Evolutionary conservation across 768 basidiomycete genomes (phyloP).

Genomic region (Russula emetica): DNA sequence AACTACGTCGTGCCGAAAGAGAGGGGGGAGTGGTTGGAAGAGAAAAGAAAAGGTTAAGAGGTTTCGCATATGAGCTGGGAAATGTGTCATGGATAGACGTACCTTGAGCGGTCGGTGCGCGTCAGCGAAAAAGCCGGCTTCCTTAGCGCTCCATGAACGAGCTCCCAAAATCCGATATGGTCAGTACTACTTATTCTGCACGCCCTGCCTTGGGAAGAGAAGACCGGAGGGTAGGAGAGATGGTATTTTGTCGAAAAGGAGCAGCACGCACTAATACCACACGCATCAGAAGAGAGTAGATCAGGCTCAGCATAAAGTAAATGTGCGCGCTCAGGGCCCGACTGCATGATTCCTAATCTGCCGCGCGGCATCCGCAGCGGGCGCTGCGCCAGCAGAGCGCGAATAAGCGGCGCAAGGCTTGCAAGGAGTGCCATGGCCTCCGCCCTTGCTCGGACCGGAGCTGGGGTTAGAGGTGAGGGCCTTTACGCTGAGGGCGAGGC

Average conservation of each 20-base stretch:
- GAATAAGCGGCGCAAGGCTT: too few species aligned
- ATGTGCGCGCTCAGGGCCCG: slow-evolving; percentile 43
- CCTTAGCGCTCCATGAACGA: slow-evolving; percentile 32
- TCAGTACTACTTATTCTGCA: not conserved
- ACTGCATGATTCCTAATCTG: slow-evolving; percentile 43
- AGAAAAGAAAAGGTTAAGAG: too few species aligned
- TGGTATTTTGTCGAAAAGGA: too few species aligned
- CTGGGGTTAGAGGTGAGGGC: slow-evolving; percentile 36
- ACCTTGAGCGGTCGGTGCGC: slow-evolving; percentile 37
- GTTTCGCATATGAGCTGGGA: too few species aligned
- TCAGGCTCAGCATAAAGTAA: slow-evolving; percentile 55
- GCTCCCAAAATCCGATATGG: slow-evolving; percentile 21
- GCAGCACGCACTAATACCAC: slow-evolving; percentile 31
- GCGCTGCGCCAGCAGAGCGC: slow-evolving; percentile 37
- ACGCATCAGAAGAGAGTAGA: slow-evolving; percentile 31
- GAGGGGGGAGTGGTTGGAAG: too few species aligned
- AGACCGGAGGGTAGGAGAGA: too few species aligned
- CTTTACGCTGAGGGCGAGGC: slow-evolving; percentile 75
- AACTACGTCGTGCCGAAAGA: too few species aligned
- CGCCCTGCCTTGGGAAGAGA: too few species aligned
- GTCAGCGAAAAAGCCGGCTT: slow-evolving; percentile 36
- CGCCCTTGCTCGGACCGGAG: too few species aligned
- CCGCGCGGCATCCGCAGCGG: slow-evolving; percentile 42
- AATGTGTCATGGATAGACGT: not conserved
- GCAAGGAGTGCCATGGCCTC: slow-evolving; percentile 31